These are phyloP conservation scores for Dissophora globulifera DNA, from an alignment of 192 early-diverging fungal species.

Conservation along the genomic window DNA sequence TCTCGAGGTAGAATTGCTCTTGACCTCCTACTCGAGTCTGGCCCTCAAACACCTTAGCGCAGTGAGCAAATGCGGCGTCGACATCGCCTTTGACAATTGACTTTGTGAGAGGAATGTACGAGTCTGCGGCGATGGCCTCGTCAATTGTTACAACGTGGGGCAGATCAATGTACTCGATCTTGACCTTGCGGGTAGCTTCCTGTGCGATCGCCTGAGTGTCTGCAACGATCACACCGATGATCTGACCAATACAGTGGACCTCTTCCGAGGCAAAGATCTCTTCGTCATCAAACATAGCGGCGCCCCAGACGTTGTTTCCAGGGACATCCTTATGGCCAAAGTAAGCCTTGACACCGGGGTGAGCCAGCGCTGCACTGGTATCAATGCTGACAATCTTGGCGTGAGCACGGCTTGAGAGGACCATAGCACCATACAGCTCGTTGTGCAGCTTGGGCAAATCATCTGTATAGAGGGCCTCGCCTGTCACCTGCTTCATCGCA, in stretches of 20 bases:
- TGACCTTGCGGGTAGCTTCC: constrained; percentile 74
- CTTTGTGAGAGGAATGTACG: constrained; percentile 68
- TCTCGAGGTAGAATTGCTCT: constrained; percentile 94
- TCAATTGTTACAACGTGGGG: constrained; percentile 81
- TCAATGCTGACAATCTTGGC: constrained; percentile 77
- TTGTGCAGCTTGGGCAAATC: constrained; percentile 78
- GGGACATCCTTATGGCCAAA: constrained; percentile 77
- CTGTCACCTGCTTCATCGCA: constrained; percentile 86
- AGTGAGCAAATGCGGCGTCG: constrained; percentile 59
- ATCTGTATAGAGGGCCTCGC: constrained; percentile 85
- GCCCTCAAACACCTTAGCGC: constrained; percentile 67
- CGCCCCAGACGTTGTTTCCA: constrained; percentile 64
- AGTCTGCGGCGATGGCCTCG: constrained; percentile 76
- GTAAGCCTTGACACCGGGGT: constrained; percentile 75
- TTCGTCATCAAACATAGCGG: constrained; percentile 75
- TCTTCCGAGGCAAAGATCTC: constrained; percentile 79
- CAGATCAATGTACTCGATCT: constrained; percentile 77
- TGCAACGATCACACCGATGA: constrained; percentile 85
- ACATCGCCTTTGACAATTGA: constrained; percentile 73
- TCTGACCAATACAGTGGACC: constrained; percentile 77
- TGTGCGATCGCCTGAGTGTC: constrained; percentile 70
- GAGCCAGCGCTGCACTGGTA: constrained; percentile 64
- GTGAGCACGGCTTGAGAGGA: constrained; percentile 73
- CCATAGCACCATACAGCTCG: constrained; percentile 77
- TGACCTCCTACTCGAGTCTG: constrained; percentile 64